A percentile compares a stretch with the other conserved stretches of the same genome.
These are phyloP conservation scores for Mesembryanthemum crystallinum DNA, from an alignment of 148 eudicot species.

Conservation along the genomic window DNA sequence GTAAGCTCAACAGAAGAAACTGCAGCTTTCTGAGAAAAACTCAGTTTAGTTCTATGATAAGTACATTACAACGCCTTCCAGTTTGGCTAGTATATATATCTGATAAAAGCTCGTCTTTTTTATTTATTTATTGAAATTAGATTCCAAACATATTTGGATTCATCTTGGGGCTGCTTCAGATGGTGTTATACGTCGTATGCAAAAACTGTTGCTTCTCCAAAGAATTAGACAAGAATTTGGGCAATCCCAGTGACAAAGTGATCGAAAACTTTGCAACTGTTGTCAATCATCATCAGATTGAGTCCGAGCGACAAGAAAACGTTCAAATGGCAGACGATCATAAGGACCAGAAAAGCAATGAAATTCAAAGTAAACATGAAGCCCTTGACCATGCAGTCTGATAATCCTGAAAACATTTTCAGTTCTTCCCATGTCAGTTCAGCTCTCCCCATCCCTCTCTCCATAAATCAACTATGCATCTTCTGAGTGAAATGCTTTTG, in stretches of 20 bases:
- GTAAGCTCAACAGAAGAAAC: too few species aligned
- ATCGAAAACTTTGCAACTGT: background rate
- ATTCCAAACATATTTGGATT: constrained; percentile 54
- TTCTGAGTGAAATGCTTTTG: background rate
- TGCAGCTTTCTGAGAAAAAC: too few species aligned
- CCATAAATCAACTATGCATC: background rate
- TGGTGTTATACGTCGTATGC: constrained; percentile 44
- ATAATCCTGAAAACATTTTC: background rate
- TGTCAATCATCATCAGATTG: background rate
- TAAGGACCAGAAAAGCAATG: background rate
- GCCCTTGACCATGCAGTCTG: constrained; percentile 7
- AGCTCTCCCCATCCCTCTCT: background rate
- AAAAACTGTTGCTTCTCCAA: constrained; percentile 30
- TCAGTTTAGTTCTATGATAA: too few species aligned
- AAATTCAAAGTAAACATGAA: background rate
- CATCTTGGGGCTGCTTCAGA: constrained; percentile 46
- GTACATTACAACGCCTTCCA: too few species aligned
- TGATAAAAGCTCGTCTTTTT: background rate
- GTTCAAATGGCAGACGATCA: constrained; percentile 4
- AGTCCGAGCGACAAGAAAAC: background rate
- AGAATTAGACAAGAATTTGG: background rate
- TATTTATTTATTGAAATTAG: constrained; percentile 18
- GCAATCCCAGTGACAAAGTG: background rate
- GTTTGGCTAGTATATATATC: too few species aligned
- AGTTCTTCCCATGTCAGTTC: background rate